Base-by-base conservation (phyloP, 257 asterid species). In the Voacanga thouarsii region DNA sequence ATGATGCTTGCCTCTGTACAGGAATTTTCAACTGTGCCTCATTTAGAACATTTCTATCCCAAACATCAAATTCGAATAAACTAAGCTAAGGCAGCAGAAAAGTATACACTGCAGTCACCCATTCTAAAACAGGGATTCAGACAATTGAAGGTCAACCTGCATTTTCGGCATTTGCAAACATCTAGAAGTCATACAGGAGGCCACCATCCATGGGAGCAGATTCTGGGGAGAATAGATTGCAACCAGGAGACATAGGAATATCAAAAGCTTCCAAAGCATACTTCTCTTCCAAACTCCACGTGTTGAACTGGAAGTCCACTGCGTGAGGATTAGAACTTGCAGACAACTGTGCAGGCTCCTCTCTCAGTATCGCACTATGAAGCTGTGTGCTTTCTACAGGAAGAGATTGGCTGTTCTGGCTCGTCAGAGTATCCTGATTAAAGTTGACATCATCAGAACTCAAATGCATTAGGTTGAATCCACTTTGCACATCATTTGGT, bases 151-250 rank as follows among this genome's bases (percentile, higher is more conserved):
- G 28, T 60, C 19, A 78, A 78, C 47, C 68, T 45, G 23, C 47
- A 49, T 15, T 44, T 55, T 14, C 45, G 53, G 18, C 64, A 26
- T 59, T 59, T 66, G 2, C 79, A 57, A 69, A 53, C 63, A 47
- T 66, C 65, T 77, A 33, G 68, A 47, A 50, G 82, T 83, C 87
- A 77, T 82, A 86, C 50, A 80, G 66, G 79, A 75, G 78, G 76
- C 89, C 89, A 78, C 83, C 78, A 68, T 81, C 80, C 43, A 80
- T 14, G 50, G 82, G 72, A 81, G 85, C 75, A 82, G 89, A 64
- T 74, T 88, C 91, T 44, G 90, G 87, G 30, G 93, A 82, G 76
- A 60, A 78, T 12, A 60, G 80, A 76, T 82, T 81, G 85, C 87
- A 75, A 72, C 70, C 86, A 60, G 89, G 85, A 24, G 66, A 44